Conservation (phyloP, 192 early-diverging fungal species). For the Coemansia erecta region DNA sequence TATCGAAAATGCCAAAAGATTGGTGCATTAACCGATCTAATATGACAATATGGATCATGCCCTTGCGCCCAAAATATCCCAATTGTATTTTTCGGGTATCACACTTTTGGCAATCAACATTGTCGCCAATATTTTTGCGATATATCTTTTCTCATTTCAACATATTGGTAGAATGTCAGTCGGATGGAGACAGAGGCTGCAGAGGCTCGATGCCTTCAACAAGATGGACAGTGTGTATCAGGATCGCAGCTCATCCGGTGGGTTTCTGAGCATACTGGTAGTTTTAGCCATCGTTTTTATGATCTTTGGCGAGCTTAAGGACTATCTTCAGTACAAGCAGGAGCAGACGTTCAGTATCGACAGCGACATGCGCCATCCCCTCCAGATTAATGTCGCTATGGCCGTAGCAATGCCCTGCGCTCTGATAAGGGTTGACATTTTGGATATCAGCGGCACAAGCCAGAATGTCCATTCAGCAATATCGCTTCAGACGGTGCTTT, state of each 20-base stretch:
- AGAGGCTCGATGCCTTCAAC: constrained; percentile 76
- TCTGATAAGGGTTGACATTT: constrained; percentile 39
- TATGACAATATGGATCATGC: too few species aligned
- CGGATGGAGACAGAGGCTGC: constrained; percentile 13
- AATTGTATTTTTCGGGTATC: too few species aligned
- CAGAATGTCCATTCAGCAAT: constrained; percentile 18
- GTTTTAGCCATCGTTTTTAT: constrained; percentile 65
- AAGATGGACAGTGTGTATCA: constrained; percentile 84
- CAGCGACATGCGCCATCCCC: constrained; percentile 53
- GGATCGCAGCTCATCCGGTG: constrained; percentile 68
- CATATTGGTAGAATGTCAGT: background rate
- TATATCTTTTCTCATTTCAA: background rate
- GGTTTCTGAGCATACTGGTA: constrained; percentile 71
- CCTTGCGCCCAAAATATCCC: too few species aligned
- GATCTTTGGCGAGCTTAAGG: constrained; percentile 63
- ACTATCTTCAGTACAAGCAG: constrained; percentile 63
- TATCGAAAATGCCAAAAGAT: too few species aligned
- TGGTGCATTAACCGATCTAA: too few species aligned
- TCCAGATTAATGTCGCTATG: constrained; percentile 86
- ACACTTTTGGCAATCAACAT: background rate
- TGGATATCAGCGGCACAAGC: constrained; percentile 37
- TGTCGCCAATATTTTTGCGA: background rate
- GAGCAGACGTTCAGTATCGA: constrained; percentile 83
- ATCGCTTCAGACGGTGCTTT: constrained; percentile 1
- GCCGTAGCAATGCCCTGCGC: constrained; percentile 85